Evolutionary conservation across 371 early-diverging fungal species (phyloP), one percentile per base, ranked within the genome.

Genomic region (Mucor mucedo): DNA sequence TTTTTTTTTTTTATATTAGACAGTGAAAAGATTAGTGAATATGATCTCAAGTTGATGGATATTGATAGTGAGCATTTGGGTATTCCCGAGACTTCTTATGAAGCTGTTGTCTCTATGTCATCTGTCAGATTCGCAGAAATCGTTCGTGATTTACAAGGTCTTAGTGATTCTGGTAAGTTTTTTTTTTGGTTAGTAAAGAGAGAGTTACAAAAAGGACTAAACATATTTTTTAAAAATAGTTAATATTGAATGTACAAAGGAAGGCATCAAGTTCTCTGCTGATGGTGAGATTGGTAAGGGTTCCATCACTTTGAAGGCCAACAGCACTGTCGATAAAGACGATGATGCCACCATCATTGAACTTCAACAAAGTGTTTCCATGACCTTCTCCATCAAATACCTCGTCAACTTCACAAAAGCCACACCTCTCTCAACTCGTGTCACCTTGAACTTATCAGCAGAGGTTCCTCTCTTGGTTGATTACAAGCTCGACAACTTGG

Each of bases 31-130:
- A 82, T 92, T 60, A 91, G 92, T 64, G 97, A 97, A 77, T 98
- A 91, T 76, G 94, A 95, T 66, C 83, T 98, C 60, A 98, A 98
- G 84, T 85, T 99, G 60, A 95, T 98, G 94, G 95, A 95, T 73
- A 95, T 98, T 70, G 98, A 97, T 76, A 85, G 87, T 55, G 99
- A 99, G 65, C 95, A 97, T 73, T 86, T 98, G 68, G 95, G 93
- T 70, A 96, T 98, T 66, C 99, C 98, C 55, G 97, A 96, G 6
- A 92, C 93, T 21, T 85, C 89, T 14, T 98, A 96, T 79, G 95
- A 96, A 65, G 95, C 94, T 11, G 88, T 86, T 56, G 90, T 98
- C 29, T 83, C 78, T 41, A 92, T 99, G 93, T 87, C 94, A 53
- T 91, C 97, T 9, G 74, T 79, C 49, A 95, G 97, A 77, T 98